Base-by-base conservation (phyloP, 176 grass and related monocot genomes). In the Juncus inflexus region DNA sequence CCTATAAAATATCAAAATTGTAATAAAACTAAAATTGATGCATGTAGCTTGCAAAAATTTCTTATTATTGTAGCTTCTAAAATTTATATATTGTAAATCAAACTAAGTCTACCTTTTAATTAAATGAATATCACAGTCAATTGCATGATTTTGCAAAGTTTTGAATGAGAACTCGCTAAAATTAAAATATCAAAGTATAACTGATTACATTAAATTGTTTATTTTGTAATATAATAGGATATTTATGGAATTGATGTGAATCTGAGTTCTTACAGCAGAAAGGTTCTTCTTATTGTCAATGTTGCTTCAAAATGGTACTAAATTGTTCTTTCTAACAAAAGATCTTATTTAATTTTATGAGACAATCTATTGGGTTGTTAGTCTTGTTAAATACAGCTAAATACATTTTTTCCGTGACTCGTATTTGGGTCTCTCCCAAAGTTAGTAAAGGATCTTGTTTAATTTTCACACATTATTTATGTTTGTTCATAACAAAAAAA, bases 261-360 rank as follows among this genome's bases (percentile, higher is more conserved):
- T 8, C 61, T 79, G n/a, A 79, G 78, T 58, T 65, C 70, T 19
- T 90, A 90, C 68, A 39, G 60, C 37, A 78, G 86, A 50, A 85
- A 85, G 61, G 86, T 82, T 82, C 78, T 90, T 78, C 78, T 90
- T 42, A 74, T 90, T 70, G 82, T 90, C 16, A 90, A 90, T 69
- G 86, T 90, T 72, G 86, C 86, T 51, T 90, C 86, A 3, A 80
- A 85, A 64, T 90, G 81, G 86, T 90, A 84, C 38, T 63, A 3
- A 39, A 68, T 43, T 28, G 19, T 45, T 2, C 40, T 62, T 12
- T 77, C 42, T 40, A 42, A 16, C 28, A 47, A 47, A 47, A 47
- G 43, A 47, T 47, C 4, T 47, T 49, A 14, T 76, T 62, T 43
- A 12, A n/a, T 62, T 3, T 35, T 7, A 39, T 0, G 37, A 40